Percentiles rank a stretch among this genome's conserved stretches.
These are phyloP conservation scores for Kodamaea fukazawae DNA, from an alignment of 805 yeast genomes.

Conservation along the genomic window DNA sequence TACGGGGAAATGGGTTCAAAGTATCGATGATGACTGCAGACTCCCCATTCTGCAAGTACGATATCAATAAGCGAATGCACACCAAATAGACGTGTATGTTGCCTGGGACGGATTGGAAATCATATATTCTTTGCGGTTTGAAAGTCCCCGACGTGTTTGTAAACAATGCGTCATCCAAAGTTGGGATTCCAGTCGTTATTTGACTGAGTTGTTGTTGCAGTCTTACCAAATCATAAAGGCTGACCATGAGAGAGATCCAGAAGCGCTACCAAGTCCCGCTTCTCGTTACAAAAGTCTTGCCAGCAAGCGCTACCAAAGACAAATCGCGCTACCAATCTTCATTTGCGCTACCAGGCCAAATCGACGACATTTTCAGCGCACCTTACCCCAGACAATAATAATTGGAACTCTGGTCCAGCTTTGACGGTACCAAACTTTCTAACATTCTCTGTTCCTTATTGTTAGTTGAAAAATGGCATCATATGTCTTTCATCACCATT, in stretches of 20 bases:
- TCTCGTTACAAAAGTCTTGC: too few species aligned
- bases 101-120: slow-evolving; percentile 38
- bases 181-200: slow-evolving; percentile 26
- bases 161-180: slow-evolving; percentile 27
- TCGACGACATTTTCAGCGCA: too few species aligned
- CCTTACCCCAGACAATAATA: too few species aligned
- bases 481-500: too few species aligned
- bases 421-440: too few species aligned
- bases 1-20: slow-evolving; percentile 29
- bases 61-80: slow-evolving; percentile 22
- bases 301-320: too few species aligned
- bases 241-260: slow-evolving; percentile 24
- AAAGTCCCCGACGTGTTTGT: slow-evolving; percentile 10
- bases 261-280: too few species aligned
- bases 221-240: slow-evolving; percentile 28
- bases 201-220: slow-evolving; percentile 25
- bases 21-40: slow-evolving; percentile 32
- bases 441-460: too few species aligned
- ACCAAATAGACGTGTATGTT: slow-evolving; percentile 21
- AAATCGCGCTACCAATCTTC: too few species aligned
- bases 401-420: too few species aligned
- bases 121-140: slow-evolving; percentile 26
- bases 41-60: slow-evolving; percentile 24
- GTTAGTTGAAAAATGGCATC: too few species aligned
- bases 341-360: too few species aligned